phyloP scores from a whole-genome alignment of 495 filamentous ascomycete genomes.

The Penicillium egyptiacum region DNA sequence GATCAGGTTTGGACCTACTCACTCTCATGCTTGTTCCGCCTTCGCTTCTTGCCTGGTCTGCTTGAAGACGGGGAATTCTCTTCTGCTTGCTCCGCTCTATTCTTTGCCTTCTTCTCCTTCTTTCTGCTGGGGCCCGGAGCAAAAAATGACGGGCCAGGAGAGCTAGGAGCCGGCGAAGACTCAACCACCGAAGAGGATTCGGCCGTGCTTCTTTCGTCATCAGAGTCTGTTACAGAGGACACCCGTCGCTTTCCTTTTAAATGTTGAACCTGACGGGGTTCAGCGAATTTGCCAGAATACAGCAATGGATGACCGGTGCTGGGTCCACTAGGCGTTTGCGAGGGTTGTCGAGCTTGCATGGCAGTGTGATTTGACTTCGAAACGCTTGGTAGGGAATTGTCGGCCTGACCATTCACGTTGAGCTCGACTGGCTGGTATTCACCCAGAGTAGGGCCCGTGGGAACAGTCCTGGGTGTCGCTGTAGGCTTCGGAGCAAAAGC shows the following conservation, averaged over 20 bases:
- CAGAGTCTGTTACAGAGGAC: neutral
- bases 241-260: conserved; percentile 1
- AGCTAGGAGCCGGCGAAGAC: conserved; percentile 1
- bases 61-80: neutral
- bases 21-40: neutral
- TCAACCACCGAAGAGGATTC: neutral
- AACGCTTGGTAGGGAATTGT: neutral
- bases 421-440: neutral
- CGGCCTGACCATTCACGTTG: neutral
- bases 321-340: neutral
- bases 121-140: neutral
- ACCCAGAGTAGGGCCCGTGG: neutral
- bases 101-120: neutral
- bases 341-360: neutral
- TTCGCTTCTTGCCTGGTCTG: conserved; percentile 1
- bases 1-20: neutral
- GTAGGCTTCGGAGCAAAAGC: neutral
- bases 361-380: neutral
- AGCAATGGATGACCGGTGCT: neutral
- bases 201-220: neutral
- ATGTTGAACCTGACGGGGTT: conserved; percentile 1
- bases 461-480: neutral
- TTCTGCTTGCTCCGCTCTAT: neutral
- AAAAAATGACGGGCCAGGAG: neutral
- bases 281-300: neutral